Conservation (phyloP, 768 basidiomycete genomes). For the Amanita exitialis region DNA sequence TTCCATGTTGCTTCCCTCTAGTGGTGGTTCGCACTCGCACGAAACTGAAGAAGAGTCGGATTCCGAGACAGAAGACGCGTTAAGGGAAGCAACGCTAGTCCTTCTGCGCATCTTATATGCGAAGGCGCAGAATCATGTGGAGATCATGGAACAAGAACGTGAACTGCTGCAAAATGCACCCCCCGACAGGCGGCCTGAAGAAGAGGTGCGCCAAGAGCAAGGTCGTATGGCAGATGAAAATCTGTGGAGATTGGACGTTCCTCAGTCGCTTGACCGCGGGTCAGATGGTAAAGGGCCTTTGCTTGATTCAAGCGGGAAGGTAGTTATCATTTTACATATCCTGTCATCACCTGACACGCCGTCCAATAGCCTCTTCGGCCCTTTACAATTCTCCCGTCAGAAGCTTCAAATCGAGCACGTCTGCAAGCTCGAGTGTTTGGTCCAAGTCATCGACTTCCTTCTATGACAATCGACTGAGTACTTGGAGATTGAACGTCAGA, state of each 20-base stretch:
- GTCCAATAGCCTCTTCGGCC: constrained; percentile 67
- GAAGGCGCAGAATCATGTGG: constrained; percentile 56
- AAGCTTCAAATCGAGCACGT: constrained; percentile 54
- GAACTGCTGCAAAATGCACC: constrained; percentile 55
- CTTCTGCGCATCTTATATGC: constrained; percentile 66
- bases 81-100: constrained; percentile 60
- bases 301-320: constrained; percentile 70
- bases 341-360: not conserved
- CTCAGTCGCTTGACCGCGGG: constrained; percentile 26
- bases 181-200: constrained; percentile 11
- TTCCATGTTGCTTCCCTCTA: constrained; percentile 43
- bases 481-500: constrained; percentile 70
- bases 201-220: constrained; percentile 29
- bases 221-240: constrained; percentile 33
- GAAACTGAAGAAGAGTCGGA: constrained; percentile 39
- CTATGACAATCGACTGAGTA: constrained; percentile 97
- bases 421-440: constrained; percentile 79
- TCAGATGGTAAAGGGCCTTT: constrained; percentile 50
- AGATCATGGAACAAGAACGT: constrained; percentile 62
- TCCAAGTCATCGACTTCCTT: constrained; percentile 75
- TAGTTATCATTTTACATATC: constrained; percentile 18
- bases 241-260: constrained; percentile 68
- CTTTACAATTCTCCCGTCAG: constrained; percentile 84
- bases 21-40: constrained; percentile 7
- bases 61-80: constrained; percentile 49